Conservation (phyloP, 2,329 filamentous ascomycete genomes). For the Westerdykella sp. region DNA sequence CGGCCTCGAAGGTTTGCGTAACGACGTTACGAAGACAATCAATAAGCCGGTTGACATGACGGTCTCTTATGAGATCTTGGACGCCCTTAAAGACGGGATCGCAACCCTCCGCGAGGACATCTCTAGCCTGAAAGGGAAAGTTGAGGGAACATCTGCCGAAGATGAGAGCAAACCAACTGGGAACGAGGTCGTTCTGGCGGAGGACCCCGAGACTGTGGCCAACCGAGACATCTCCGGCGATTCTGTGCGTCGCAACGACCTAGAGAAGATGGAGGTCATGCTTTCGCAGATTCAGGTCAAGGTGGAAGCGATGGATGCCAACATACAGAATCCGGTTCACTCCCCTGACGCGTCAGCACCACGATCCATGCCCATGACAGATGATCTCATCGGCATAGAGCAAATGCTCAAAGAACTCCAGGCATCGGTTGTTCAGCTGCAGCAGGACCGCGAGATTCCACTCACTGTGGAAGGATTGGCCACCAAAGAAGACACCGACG, state of each 20-base stretch:
- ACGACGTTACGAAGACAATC: conserved; percentile 66
- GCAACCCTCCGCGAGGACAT: conserved; percentile 71
- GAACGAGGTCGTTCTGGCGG: conserved; percentile 53
- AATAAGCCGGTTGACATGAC: conserved; percentile 78
- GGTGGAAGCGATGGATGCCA: conserved; percentile 67
- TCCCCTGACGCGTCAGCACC: conserved; percentile 23
- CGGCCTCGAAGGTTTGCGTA: conserved; percentile 67
- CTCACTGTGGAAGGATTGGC: conserved; percentile 48
- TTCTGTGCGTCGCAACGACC: conserved; percentile 60
- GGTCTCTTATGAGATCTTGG: conserved; percentile 81
- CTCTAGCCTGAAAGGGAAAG: conserved; percentile 62
- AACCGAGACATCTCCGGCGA: conserved; percentile 38
- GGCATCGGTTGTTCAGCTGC: conserved; percentile 43
- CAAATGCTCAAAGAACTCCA: conserved; percentile 52
- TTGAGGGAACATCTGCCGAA: conserved; percentile 41
- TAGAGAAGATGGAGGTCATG: conserved; percentile 78
- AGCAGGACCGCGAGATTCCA: conserved; percentile 25
- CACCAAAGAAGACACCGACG: conserved; percentile 77
- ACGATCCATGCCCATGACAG: conserved; percentile 40
- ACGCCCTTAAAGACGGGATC: conserved; percentile 78
- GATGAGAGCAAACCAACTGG: conserved; percentile 48
- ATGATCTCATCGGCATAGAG: conserved; percentile 47
- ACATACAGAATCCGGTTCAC: conserved; percentile 43
- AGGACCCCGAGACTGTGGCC: conserved; percentile 44
- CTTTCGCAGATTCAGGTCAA: conserved; percentile 79